Base-by-base conservation (phyloP, 2,329 filamentous ascomycete genomes). In the Alternaria triticina region DNA sequence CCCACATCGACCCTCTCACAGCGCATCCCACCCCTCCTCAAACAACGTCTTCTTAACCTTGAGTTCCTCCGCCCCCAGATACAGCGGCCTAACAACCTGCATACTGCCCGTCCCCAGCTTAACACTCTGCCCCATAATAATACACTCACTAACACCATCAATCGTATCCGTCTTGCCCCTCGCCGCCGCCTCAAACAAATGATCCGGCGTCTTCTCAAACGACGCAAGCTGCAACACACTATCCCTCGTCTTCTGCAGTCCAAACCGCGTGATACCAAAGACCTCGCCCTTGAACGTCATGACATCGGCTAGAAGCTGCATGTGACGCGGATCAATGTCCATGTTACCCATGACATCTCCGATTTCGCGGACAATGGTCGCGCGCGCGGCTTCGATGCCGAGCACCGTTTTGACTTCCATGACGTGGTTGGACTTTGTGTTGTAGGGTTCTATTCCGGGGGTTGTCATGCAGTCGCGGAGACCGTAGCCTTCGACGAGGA, bases 261-360 rank as follows among this genome's bases (percentile, higher is more conserved):
- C 96, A 80, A 98, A 98, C 30, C 96, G 91, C 3, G 96, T 99
- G 77, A 99, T 99, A 55, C 96, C 96, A 17, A 97, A 87, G 0
- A 99, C 92, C 71, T 98, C 95, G 54, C 96, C 96, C 83, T 97
- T 98, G 86, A 95, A 98, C 1, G 96, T 98, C 96, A 99, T 99
- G 57, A 97, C 94, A 75, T 99, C 96, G 11, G 96, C 95, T 2
- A 99, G 88, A 17, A 99, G 87, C 79, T 97, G 91, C 94, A 99
- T 98, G 83, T 99, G 96, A 59, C 96, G 92, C 47, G 94, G 95
- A 81, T 99, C 96, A 74, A 99, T 98, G 80, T 89, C 90, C 94
- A 99, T 97, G 78, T 91, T 89, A 36, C 88, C 88, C 94, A 98
- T 99, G 76, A 98, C 96, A 56, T 87, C 86, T 57, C 86, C 87